Evolutionary conservation across 257 asterid species (phyloP), one percentile per base, ranked within the genome.

Genomic region (Gentiana macrophylla): DNA sequence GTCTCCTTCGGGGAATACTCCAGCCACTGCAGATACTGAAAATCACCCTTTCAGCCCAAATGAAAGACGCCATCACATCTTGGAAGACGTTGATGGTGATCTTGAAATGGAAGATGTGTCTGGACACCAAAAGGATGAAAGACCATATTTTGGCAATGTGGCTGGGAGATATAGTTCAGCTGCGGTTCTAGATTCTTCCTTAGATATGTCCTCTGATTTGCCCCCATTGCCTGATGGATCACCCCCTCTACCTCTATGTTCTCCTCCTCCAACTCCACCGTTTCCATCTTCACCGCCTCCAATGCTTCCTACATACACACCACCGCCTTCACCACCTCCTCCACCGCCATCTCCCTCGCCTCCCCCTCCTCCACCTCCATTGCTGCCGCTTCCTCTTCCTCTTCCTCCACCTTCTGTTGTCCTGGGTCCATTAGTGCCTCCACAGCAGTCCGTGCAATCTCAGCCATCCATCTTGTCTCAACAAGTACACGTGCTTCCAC

Each of bases 61-160:
- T 72, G 95, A 87, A 68, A 79, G 88, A 61, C 90, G 83, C 51
- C 95, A 81, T 72, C 73, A 76, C 77, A 78, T 86, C 56, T 74
- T 90, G 72, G 94, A 90, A 77, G 96, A 90, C 67, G 98, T 90
- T 8, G 96, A 91, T 52, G 96, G 92, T 66, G 98, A 91, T 80
- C 98, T 91, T 61, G 98, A 91, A 71, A 91, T 91, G 98, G 98
- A 91, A 78, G 98, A 91, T 72, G 96, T 83, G 47, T 84, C 94
- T 56, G 96, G 76, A 52, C 79, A 84, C 69, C 84, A 4, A 49
- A 83, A 81, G 75, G 91, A 83, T 69, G 89, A 78, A 58, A 79
- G 66, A 64, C 56, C 51, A 60, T 73, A 66, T 53, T 62, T 55
- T n/a, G 61, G 59, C 68, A 75, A 37, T 67, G 55, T 56, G 49